Base-by-base conservation (phyloP, 2,329 filamentous ascomycete genomes). In the Colletotrichum viniferum region DNA sequence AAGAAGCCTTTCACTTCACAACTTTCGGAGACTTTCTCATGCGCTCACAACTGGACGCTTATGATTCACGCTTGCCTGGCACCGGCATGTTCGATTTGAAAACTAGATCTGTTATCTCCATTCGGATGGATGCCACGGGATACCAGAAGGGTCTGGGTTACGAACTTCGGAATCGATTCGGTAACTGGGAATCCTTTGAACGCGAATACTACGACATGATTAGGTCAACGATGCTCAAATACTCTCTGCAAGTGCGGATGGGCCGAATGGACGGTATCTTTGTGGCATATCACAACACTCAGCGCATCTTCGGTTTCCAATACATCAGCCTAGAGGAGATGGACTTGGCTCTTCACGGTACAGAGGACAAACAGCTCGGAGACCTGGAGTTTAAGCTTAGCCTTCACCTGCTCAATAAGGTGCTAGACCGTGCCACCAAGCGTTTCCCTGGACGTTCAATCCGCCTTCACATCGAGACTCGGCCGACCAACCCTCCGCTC, bases 191-290 rank as follows among this genome's bases (percentile, higher is more conserved):
- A 83, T 98, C 96, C 0, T 99, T 94, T 82, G 97, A 99, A 85
- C 92, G 96, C 74, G 97, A 99, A 81, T 98, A 97, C 83, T 98
- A 94, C 83, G 97, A 99, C 84, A 97, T 99, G 96, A 96, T 98
- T 75, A 91, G 97, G 69, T 92, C 96, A 2, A 97, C 96, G 0
- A 96, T 99, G 86, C 87, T 99, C 71, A 99, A 99, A 82, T 99
- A 99, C 84, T 98, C 96, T 12, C 88, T 99, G 34, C 97, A 99
- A 85, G 97, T 96, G 32, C 94, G 97, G 60, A 97, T 99, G 92
- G 97, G 97, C 21, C 93, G 96, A 65, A 99, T 99, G 97, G 96
- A 99, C 82, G 97, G 97, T 69, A 98, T 98, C 65, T 99, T 98
- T 81, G 94, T 98, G 26, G 97, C 97, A 4, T 99, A 93, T 82